Conservation (phyloP, 768 basidiomycete genomes). For the Calocera viscosa region DNA sequence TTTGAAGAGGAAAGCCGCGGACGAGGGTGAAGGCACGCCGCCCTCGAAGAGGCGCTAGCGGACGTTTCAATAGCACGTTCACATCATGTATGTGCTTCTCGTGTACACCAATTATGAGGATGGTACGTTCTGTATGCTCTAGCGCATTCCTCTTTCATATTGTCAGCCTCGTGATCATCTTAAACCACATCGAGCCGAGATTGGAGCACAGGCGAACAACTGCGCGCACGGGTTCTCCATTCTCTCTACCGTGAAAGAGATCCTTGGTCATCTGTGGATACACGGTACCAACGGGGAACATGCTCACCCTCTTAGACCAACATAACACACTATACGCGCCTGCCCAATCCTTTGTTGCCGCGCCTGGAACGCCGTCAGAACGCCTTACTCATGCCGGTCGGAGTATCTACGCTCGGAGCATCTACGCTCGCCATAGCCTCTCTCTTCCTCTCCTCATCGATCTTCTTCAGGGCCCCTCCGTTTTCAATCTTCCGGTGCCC, state of each 20-base stretch:
- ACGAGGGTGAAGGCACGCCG: slow-evolving; percentile 54
- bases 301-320: slow-evolving; percentile 79
- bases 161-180: too few species aligned
- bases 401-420: too few species aligned
- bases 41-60: slow-evolving; percentile 42
- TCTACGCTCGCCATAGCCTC: slow-evolving; percentile 86
- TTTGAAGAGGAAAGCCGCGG: slow-evolving; percentile 64
- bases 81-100: too few species aligned
- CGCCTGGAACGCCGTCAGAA: too few species aligned
- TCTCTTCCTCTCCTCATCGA: slow-evolving; percentile 93
- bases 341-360: slow-evolving; percentile 89
- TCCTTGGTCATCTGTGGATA: slow-evolving; percentile 12
- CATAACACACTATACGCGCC: slow-evolving; percentile 89
- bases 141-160: too few species aligned
- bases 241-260: too few species aligned
- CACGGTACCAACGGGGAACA: background rate
- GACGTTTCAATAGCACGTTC: too few species aligned
- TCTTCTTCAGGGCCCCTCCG: slow-evolving; percentile 94
- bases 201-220: too few species aligned
- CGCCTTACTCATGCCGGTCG: slow-evolving; percentile 84
- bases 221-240: too few species aligned
- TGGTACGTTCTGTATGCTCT: too few species aligned
- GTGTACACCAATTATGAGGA: too few species aligned
- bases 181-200: too few species aligned
- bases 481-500: slow-evolving; percentile 92